Conservation (phyloP, 768 basidiomycete genomes). For the Hericium erinaceus region DNA sequence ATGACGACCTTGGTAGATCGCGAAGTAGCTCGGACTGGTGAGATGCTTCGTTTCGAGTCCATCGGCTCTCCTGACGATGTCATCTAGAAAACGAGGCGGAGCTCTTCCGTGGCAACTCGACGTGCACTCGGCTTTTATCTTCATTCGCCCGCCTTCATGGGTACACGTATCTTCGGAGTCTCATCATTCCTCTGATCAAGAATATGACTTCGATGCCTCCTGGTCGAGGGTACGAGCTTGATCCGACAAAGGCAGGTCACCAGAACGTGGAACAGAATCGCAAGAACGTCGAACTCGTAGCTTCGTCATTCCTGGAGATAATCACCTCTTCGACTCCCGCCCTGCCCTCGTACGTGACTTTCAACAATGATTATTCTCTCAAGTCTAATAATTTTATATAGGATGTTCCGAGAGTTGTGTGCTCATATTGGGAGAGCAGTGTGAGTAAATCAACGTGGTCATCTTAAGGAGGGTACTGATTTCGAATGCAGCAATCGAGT, state of each 20-base stretch:
- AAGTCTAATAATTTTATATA: slow-evolving; percentile 21
- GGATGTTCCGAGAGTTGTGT: slow-evolving; percentile 83
- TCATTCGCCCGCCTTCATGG: slow-evolving; percentile 86
- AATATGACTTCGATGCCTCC: slow-evolving; percentile 64
- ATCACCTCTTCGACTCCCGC: slow-evolving; percentile 61
- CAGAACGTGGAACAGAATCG: slow-evolving; percentile 62
- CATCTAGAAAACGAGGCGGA: slow-evolving; percentile 63
- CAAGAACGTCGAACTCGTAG: slow-evolving; percentile 61
- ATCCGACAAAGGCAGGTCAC: slow-evolving; percentile 49
- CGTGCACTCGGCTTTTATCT: slow-evolving; percentile 79
- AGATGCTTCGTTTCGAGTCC: slow-evolving; percentile 2
- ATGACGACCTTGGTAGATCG: slow-evolving; percentile 80
- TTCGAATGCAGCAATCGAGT: slow-evolving; percentile 39
- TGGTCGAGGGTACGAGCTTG: slow-evolving; percentile 70
- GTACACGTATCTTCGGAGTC: slow-evolving; percentile 78
- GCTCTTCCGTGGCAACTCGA: slow-evolving; percentile 85
- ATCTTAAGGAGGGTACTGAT: slow-evolving; percentile 10
- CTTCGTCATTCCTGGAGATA: slow-evolving; percentile 66
- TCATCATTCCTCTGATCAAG: slow-evolving; percentile 70
- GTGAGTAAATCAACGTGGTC: slow-evolving; percentile 35
- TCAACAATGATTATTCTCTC: slow-evolving; percentile 1
- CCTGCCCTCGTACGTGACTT: slow-evolving; percentile 59
- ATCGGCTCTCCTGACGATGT: neutral
- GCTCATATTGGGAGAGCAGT: slow-evolving; percentile 71
- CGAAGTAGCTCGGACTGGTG: slow-evolving; percentile 75